Conservation (phyloP, 371 early-diverging fungal species). For the Thermomucor indicae-seudaticae region DNA sequence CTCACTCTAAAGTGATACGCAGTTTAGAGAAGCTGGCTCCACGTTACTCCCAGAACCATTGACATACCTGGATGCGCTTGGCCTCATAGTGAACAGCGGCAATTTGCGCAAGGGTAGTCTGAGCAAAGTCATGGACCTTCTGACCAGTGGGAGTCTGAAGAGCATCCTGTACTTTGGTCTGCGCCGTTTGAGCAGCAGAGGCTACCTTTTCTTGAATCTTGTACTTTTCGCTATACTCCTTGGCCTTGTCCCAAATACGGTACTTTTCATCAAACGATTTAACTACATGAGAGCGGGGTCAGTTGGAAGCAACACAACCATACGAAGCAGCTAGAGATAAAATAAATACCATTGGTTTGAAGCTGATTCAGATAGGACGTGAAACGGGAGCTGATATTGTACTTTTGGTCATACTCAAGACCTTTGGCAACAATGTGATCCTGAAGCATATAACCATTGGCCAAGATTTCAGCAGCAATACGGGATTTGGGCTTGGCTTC, state of each 20-base stretch:
- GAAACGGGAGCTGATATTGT: constrained; percentile 33
- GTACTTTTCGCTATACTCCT: constrained; percentile 52
- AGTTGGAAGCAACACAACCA: background rate
- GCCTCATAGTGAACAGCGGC: constrained; percentile 62
- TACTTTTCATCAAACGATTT: constrained; percentile 56
- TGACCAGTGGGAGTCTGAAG: constrained; percentile 60
- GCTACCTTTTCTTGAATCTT: constrained; percentile 56
- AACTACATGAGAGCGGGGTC: constrained; percentile 14
- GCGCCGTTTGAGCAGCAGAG: constrained; percentile 43
- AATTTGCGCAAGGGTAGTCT: constrained; percentile 49
- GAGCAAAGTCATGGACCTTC: constrained; percentile 47
- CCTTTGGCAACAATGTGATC: constrained; percentile 61
- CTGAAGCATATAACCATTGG: constrained; percentile 55
- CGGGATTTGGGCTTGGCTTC: constrained; percentile 57
- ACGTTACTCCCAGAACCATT: no score
- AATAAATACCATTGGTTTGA: constrained; percentile 28
- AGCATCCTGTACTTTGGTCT: constrained; percentile 41
- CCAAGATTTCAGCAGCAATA: constrained; percentile 62
- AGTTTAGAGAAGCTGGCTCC: no score
- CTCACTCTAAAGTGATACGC: no score
- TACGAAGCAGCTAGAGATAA: background rate
- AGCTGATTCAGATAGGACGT: constrained; percentile 22
- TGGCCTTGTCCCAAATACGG: constrained; percentile 53
- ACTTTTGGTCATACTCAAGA: constrained; percentile 54
- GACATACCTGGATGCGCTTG: constrained; percentile 32